Evolutionary conservation across 2,329 filamentous ascomycete genomes (phyloP), one percentile per base, ranked within the genome.

Genomic region (Macrophomina pseudophaseolina): DNA sequence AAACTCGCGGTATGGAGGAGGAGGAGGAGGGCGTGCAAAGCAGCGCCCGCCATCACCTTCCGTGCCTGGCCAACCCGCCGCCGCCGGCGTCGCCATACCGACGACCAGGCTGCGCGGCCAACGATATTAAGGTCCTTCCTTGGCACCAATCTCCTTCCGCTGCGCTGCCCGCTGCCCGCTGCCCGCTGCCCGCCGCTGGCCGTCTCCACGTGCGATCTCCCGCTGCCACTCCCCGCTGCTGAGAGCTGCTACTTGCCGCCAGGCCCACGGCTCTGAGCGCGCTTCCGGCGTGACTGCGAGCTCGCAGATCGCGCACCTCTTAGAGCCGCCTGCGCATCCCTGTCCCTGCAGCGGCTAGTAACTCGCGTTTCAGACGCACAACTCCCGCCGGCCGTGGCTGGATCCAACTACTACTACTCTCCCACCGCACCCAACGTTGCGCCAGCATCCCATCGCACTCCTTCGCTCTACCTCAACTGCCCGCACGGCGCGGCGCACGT

Each of bases 201-300:
- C 40, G 56, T 35, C 58, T 49, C 58, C 58, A 62, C 58, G 58
- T 62, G 58, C 58, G 58, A 62, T 62, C 58, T 62, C 58, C 58
- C 58, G 58, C 58, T 49, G 44, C 58, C 42, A 62, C 40, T 60
- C 40, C 35, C 53, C 56, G 40, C 40, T 28, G 56, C 38, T 42
- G 40, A 18, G 12, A 32, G 53, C 53, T 16, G 35, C 35, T 33
- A 11, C 28, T 14, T 49, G 49, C 49, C 14, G 56, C 40, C 54
- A 4, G 53, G 53, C 35, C 23, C 33, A 32, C n/a, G 23, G 12
- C 38, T 42, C 18, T 18, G 42, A 6, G 58, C 56, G 42, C 42
- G 42, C 42, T 62, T 49, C 42, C 30, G 42, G n/a, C 42, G 58
- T 62, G 58, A 46, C 30, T 14, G 49, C 56, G 23, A 58, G 23